These are phyloP conservation scores for Colletotrichum musae DNA, from an alignment of 2,329 filamentous ascomycete genomes.

Conservation along the genomic window DNA sequence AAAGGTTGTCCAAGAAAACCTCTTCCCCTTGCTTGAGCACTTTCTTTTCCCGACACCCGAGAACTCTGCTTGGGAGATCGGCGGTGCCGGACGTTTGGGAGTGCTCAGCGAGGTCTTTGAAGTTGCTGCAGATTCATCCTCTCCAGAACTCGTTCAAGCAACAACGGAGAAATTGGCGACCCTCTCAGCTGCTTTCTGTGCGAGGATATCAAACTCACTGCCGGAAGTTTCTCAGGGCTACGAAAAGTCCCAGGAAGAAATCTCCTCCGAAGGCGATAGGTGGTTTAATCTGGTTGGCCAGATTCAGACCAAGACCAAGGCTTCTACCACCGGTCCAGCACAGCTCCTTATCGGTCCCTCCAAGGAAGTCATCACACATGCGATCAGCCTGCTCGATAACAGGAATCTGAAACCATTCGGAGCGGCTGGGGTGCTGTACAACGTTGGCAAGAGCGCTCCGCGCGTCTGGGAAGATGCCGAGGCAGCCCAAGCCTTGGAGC, in stretches of 20 bases:
- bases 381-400: conserved; percentile 60
- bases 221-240: conserved; percentile 88
- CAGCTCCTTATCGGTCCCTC: conserved; percentile 51
- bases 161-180: conserved; percentile 73
- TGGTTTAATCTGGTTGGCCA: conserved; percentile 74
- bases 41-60: conserved; percentile 65
- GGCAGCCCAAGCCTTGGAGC: conserved; percentile 53
- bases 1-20: conserved; percentile 61
- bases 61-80: conserved; percentile 49
- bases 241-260: conserved; percentile 76
- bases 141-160: conserved; percentile 60
- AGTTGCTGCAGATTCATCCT: conserved; percentile 57
- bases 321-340: conserved; percentile 23
- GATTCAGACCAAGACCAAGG: conserved; percentile 53
- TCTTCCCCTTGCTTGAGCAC: conserved; percentile 69
- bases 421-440: conserved; percentile 62
- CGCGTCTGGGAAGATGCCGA: conserved; percentile 56
- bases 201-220: conserved; percentile 79
- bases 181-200: conserved; percentile 73
- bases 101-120: conserved; percentile 65
- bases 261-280: conserved; percentile 76
- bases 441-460: conserved; percentile 48
- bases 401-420: conserved; percentile 72
- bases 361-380: conserved; percentile 42
- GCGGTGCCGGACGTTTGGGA: conserved; percentile 48